phyloP scores from a whole-genome alignment of 2,329 filamentous ascomycete species.

The Epichloe gansuensis region DNA sequence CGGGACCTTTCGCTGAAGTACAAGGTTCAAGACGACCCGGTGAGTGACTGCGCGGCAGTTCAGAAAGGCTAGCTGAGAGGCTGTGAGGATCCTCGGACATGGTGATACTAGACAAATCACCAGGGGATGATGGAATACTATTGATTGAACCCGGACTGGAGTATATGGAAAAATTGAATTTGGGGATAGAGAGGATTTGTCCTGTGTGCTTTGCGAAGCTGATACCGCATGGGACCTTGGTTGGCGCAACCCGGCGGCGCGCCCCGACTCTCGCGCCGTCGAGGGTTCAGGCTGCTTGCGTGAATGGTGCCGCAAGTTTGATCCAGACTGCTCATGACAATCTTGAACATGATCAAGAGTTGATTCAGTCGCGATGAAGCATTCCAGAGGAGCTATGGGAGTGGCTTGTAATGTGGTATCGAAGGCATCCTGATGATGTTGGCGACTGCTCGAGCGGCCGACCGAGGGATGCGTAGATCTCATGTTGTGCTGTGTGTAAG shows the following conservation, averaged over 20 bases:
- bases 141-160: conserved; percentile 20
- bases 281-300: conserved; percentile 11
- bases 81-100: conserved; percentile 18
- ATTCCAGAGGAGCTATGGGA: conserved; percentile 17
- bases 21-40: conserved; percentile 9
- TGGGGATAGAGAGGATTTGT: conserved; percentile 14
- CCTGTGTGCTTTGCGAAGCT: conserved; percentile 6
- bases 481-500: background rate
- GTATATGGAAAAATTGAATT: conserved; percentile 15
- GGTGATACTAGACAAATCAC: conserved; percentile 36
- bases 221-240: conserved; percentile 1
- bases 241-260: background rate
- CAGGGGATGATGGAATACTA: conserved; percentile 39
- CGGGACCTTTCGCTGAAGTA: conserved; percentile 12
- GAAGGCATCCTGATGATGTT: background rate
- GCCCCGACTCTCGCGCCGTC: background rate
- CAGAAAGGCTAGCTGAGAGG: conserved; percentile 11
- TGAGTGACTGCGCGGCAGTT: conserved; percentile 10
- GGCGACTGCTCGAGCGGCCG: background rate
- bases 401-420: conserved; percentile 2
- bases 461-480: background rate
- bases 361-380: conserved; percentile 23
- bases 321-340: conserved; percentile 1
- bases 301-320: conserved; percentile 7
- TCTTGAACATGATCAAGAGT: conserved; percentile 16